phyloP scores from a whole-genome alignment of 352 stramenopile species.

The Globisporangium orthogonon region DNA sequence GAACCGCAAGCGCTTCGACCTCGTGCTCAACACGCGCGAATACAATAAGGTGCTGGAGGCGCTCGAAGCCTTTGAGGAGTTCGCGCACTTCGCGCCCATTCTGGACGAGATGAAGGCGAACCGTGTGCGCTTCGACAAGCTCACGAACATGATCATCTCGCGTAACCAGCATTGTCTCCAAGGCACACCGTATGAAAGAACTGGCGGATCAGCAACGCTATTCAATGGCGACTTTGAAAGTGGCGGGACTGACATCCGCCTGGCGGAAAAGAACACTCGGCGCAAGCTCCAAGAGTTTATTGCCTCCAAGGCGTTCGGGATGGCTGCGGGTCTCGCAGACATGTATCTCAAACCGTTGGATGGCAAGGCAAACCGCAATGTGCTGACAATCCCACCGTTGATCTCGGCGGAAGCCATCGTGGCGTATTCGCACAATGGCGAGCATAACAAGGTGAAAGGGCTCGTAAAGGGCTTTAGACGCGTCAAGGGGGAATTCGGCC shows the following conservation, averaged over 20 bases:
- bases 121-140: constrained; percentile 18
- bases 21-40: constrained; percentile 29
- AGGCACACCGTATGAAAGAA: constrained; percentile 14
- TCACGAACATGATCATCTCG: constrained; percentile 23
- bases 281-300: constrained; percentile 6
- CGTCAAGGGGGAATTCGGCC: constrained; percentile 22
- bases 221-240: neutral
- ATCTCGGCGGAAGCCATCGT: constrained; percentile 29
- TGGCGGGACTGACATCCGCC: neutral
- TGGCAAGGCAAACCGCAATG: constrained; percentile 1
- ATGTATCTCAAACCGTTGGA: neutral
- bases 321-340: constrained; percentile 8
- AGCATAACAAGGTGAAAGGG: constrained; percentile 38
- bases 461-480: constrained; percentile 36
- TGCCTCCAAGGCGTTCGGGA: constrained; percentile 4
- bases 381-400: constrained; percentile 18
- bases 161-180: constrained; percentile 31
- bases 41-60: constrained; percentile 40
- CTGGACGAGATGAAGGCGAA: constrained; percentile 39
- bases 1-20: constrained; percentile 48
- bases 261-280: constrained; percentile 3
- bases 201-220: neutral
- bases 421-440: constrained; percentile 30
- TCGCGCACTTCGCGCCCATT: constrained; percentile 24
- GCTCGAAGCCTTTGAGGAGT: constrained; percentile 29